Evolutionary conservation across 2,329 filamentous ascomycete species (phyloP), one percentile per base, ranked within the genome.

Genomic region (Thermothelomyces thermophilus): DNA sequence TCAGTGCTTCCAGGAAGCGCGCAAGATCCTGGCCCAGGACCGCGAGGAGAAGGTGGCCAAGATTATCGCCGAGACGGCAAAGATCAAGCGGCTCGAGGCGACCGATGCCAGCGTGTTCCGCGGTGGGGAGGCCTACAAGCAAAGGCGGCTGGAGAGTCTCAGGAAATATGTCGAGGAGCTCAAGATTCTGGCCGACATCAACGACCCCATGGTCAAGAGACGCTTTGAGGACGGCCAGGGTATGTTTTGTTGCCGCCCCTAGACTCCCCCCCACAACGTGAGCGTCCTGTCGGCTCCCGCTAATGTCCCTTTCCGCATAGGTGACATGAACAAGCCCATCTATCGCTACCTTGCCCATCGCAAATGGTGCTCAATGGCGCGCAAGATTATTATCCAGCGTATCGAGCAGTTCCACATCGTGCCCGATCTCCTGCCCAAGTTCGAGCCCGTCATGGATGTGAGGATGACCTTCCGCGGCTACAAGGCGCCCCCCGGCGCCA

Each of bases 1-100:
- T 72, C 91, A 97, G 76, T 93, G 88, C 70, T 98, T 97, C 73
- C 93, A 98, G 70, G 90, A 96, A 72, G 93, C 93, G 35, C 82
- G 90, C 56, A 87, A 89, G 66, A 70, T 97, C 42, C 73, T 98
- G 49, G 76, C 82, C 46, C 80, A 80, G 48, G 93, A 98, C 66
- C 81, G 91, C 35, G 74, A 83, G 57, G 80, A 91, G 69, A 97
- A 95, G 73, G 62, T 97, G 44, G 72, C 76, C 53, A 74, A 83
- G 62, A 91, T 98, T 51, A 71, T 79, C 44, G 74, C 69, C 24
- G 82, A 88, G 68, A 70, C 83, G 44, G 75, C 75, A 52, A 82
- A 84, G 66, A 86, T 98, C 63, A 77, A 79, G 48, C 74, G 76
- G 53, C 67, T 94, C 40, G 74, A 84, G 66, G 77, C 74, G 26